Base-by-base conservation (phyloP, 176 grass and related monocot species). In the Olyra latifolia region DNA sequence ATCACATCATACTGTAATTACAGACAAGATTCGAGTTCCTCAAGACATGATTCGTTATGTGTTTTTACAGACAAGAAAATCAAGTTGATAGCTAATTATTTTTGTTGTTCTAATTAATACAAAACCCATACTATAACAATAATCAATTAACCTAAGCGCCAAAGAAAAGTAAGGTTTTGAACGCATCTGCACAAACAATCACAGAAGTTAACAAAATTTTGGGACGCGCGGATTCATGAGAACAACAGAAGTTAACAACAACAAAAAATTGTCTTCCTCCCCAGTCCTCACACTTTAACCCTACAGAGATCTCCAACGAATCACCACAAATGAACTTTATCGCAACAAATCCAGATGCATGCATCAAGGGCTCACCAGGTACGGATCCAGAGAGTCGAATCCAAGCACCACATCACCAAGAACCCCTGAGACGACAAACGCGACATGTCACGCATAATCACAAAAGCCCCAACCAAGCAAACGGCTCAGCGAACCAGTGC, bases 321-420 rank as follows among this genome's bases (percentile, higher is more conserved):
- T 10, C 19, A 24, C 19, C 8, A 38, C 1, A 40, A 42, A 32
- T 52, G 1, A 0, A 43, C 13, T 20, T 39, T 62, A 53, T 74
- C 9, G 3, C 16, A 54, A n/a, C 0, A 61, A 69, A 75, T 80
- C 48, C 5, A 42, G 61, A 60, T 2, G 10, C 17, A 23, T 12
- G 50, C 5, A 50, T 62, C 19, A 10, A 55, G 7, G 58, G 61
- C 88, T 92, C 82, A 98, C 95, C 82, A 89, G 81, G 43, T 98
- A 98, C 0, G 86, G 90, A 68, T 95, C 92, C 44, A 91, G 72
- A 24, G 85, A 87, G 60, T 98, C 95, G 66, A 98, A 98, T 62
- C 95, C 95, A 69, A 98, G 95, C 44, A 98, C 95, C 63, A 98
- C 92, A 79, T 98, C 95, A n/a, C 39, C 81, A 60, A 87, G 77